Evolutionary conservation across 2,329 filamentous ascomycete genomes (phyloP), one percentile per base, ranked within the genome.

Genomic region (Paracorniculantispora psalliotae): DNA sequence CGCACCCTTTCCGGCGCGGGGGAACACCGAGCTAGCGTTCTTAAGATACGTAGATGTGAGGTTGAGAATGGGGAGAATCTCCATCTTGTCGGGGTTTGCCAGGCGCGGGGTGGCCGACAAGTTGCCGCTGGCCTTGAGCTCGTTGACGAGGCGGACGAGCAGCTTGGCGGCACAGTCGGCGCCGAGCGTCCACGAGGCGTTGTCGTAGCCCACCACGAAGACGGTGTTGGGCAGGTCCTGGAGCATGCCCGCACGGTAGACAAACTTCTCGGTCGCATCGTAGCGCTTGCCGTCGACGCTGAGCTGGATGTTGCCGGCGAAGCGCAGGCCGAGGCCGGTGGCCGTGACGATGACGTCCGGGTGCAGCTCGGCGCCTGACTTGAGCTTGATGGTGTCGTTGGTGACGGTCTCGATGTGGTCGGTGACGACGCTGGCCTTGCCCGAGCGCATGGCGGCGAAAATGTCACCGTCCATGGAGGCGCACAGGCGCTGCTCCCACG

Each of bases 401-500:
- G 79, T 81, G 15, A 81, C 72, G 0, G 67, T 74, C 37, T 75
- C 71, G 62, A 86, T 82, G 13, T 61, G 63, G 35, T 72, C 79
- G 0, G 80, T 83, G 2, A 77, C 72, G 2, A 83, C 67, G 15
- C 70, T 66, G 17, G 66, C 74, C 49, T 71, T 78, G 30, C 73
- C 72, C 3, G 63, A 68, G 1, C 71, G 71, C 13, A 81, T 66
- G 0, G 74, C 72, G 8, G 67, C 59, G 62, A 74, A 82, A 59
- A 81, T 79, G 62, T 80, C 79, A 0, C 75, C 76, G 28, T 79
- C 72, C 21, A 72, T 69, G 2, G 66, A 81, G 28, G 86, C 73
- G 64, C 88, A 91, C n/a, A 91, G 72, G 1, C 89, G 81, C 66
- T 91, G 88, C 57, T 90, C 80, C 85, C 87, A 86, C 0, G 83